Evolutionary conservation across 805 yeast species (phyloP).

Genomic region (Saccharomyces mikatae): DNA sequence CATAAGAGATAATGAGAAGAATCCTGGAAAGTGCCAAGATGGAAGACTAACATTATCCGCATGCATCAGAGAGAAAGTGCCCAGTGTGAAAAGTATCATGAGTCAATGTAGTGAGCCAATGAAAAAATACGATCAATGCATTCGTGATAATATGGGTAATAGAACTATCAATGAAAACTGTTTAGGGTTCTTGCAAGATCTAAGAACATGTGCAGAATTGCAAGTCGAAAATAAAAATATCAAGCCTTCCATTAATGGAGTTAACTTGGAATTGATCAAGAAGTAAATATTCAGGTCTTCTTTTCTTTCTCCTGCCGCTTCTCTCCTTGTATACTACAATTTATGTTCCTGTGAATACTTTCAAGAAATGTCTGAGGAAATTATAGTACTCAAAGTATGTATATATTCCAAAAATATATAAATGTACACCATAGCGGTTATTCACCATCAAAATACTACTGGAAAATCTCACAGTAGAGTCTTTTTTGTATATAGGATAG

Average conservation of each 20-base stretch:
- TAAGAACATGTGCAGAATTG: slow-evolving; percentile 53
- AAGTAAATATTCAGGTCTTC: background rate
- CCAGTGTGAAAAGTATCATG: slow-evolving; percentile 64
- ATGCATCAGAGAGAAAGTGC: slow-evolving; percentile 61
- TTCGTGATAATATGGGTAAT: slow-evolving; percentile 36
- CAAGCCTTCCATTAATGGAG: slow-evolving; percentile 16
- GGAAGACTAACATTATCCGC: slow-evolving; percentile 50
- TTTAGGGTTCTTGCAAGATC: slow-evolving; percentile 40
- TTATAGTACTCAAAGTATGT: background rate
- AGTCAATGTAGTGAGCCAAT: slow-evolving; percentile 50
- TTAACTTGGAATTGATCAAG: slow-evolving; percentile 3
- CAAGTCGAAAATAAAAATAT: slow-evolving; percentile 11
- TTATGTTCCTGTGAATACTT: background rate
- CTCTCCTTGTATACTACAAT: background rate
- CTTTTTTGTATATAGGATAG: background rate
- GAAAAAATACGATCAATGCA: slow-evolving; percentile 59
- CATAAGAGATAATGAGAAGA: slow-evolving; percentile 48
- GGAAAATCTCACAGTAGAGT: background rate
- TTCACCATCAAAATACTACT: background rate
- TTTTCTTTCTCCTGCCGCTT: background rate
- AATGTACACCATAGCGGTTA: background rate
- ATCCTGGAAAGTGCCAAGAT: slow-evolving; percentile 41
- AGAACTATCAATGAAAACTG: slow-evolving; percentile 43
- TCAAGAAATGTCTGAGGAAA: background rate
- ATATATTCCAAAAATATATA: background rate